Conservation (phyloP, 805 yeast genomes). For the Barnettozyma californica region DNA sequence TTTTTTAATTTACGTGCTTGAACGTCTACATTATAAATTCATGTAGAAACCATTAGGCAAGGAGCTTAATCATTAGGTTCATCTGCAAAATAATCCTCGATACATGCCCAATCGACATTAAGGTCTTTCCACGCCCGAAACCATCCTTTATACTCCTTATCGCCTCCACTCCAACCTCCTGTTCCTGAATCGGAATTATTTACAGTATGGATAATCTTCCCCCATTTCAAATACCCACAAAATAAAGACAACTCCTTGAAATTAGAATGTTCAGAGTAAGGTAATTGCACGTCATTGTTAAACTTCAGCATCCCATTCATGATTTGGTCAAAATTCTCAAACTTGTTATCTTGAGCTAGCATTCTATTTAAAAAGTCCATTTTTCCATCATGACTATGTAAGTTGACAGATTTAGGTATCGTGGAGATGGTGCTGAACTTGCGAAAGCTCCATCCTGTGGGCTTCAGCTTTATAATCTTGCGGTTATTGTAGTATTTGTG, state of each 20-base stretch:
- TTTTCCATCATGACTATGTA: background rate
- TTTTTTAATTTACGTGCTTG: background rate
- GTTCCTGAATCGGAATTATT: constrained; percentile 26
- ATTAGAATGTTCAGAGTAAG: constrained; percentile 94
- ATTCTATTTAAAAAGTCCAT: background rate
- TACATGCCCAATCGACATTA: constrained; percentile 2
- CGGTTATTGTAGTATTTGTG: constrained; percentile 21
- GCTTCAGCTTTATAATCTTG: constrained; percentile 62
- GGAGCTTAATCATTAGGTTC: constrained; percentile 1
- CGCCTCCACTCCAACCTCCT: constrained; percentile 1
- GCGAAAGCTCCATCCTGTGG: constrained; percentile 87
- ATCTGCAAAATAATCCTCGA: constrained; percentile 8
- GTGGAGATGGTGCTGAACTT: constrained; percentile 12
- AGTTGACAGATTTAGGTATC: background rate
- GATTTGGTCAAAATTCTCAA: constrained; percentile 4
- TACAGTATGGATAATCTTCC: constrained; percentile 75
- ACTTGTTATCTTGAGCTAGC: background rate
- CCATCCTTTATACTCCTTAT: constrained; percentile 13
- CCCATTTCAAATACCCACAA: constrained; percentile 45
- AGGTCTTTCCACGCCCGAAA: constrained; percentile 16
- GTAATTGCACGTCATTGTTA: constrained; percentile 34
- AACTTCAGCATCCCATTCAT: constrained; percentile 29
- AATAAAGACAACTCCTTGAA: constrained; percentile 73
- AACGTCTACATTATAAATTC: background rate
- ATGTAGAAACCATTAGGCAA: background rate